Percentiles rank a stretch among this genome's conserved stretches.
phyloP scores from a whole-genome alignment of 305 asterid species.

The Caryopteris hybrid region DNA sequence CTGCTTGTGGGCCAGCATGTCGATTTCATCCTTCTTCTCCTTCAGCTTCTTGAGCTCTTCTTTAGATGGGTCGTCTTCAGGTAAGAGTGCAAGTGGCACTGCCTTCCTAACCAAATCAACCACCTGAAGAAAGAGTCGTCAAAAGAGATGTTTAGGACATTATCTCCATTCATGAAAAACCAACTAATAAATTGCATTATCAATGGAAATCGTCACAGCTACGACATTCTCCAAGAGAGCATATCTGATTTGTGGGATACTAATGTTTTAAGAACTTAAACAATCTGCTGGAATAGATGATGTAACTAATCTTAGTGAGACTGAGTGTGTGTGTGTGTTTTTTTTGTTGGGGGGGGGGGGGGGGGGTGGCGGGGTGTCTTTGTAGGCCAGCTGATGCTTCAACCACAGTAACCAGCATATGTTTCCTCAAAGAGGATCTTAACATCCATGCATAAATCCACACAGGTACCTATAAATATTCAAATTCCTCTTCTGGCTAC shows the following conservation, averaged over 20 bases:
- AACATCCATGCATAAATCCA: not conserved
- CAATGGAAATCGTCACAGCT: not conserved
- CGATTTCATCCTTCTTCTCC: slow-evolving; percentile 65
- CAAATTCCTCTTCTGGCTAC: not conserved
- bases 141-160: not conserved
- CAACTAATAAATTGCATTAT: not conserved
- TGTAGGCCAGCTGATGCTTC: no score
- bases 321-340: no score
- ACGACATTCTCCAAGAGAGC: no score
- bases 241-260: no score
- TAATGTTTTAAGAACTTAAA: no score
- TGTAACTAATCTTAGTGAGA: no score
- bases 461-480: not conserved
- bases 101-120: slow-evolving; percentile 87
- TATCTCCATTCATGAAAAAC: not conserved
- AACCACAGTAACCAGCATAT: no score
- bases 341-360: no score
- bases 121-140: slow-evolving; percentile 46
- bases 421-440: not conserved
- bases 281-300: not conserved
- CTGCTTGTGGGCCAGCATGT: slow-evolving; percentile 75
- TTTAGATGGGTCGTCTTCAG: slow-evolving; percentile 62
- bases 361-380: no score
- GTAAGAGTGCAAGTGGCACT: slow-evolving; percentile 73
- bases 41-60: slow-evolving; percentile 65